phyloP scores from a whole-genome alignment of 2,329 filamentous ascomycete genomes.

The Sphaerulina vaccinii region DNA sequence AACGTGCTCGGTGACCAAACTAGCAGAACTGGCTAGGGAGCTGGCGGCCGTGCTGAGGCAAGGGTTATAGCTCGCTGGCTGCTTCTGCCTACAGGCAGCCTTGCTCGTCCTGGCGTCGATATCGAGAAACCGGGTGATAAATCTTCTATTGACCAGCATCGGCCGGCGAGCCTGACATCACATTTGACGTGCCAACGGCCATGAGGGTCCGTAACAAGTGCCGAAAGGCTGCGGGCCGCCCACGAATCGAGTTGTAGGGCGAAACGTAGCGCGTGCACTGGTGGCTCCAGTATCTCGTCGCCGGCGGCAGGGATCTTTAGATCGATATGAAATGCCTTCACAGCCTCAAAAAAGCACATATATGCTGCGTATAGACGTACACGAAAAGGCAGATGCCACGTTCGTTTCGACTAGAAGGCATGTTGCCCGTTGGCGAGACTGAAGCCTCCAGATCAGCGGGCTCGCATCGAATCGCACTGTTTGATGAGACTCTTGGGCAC shows the following conservation, averaged over 20 bases:
- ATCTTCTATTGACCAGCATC: conserved; percentile 23
- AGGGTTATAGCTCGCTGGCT: conserved; percentile 3
- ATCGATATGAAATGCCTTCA: conserved; percentile 14
- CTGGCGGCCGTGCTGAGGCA: conserved; percentile 16
- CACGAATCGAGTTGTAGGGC: conserved; percentile 18
- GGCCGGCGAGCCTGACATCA: conserved; percentile 23
- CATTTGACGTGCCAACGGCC: conserved; percentile 23
- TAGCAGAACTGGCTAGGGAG: conserved; percentile 13
- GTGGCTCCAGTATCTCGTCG: conserved; percentile 18
- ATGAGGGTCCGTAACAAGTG: conserved; percentile 19
- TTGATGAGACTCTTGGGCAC: conserved; percentile 7
- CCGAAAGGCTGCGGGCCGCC: conserved; percentile 25
- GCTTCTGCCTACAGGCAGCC: not conserved
- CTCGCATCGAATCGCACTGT: not conserved
- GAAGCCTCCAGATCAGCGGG: not conserved
- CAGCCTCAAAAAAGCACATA: not conserved
- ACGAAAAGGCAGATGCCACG: conserved; percentile 10
- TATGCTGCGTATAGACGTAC: not conserved
- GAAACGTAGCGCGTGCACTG: conserved; percentile 16
- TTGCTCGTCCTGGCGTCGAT: not conserved
- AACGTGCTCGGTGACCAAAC: conserved; percentile 13
- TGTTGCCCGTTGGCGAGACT: too few species aligned
- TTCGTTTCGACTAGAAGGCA: too few species aligned
- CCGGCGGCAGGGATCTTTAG: conserved; percentile 20
- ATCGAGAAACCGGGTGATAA: conserved; percentile 18